These are phyloP conservation scores for Metarhizium guizhouense DNA, from an alignment of 2,329 filamentous ascomycete species.

Conservation along the genomic window DNA sequence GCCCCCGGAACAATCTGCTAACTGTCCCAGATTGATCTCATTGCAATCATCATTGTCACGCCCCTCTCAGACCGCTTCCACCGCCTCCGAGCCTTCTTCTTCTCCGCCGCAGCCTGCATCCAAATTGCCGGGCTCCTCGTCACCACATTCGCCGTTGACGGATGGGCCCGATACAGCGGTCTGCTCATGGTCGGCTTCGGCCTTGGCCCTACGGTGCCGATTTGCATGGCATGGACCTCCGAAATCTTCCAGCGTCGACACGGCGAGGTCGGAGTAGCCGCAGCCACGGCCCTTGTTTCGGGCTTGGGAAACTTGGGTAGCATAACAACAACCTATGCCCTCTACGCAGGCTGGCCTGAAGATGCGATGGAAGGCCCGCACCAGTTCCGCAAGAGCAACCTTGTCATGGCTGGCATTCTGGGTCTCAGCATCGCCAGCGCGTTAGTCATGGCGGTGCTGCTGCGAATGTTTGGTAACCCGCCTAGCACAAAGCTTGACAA, in stretches of 20 bases:
- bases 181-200: slow-evolving; percentile 88
- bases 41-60: slow-evolving; percentile 77
- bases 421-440: slow-evolving; percentile 68
- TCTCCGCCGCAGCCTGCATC: slow-evolving; percentile 63
- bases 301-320: slow-evolving; percentile 81
- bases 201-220: slow-evolving; percentile 81
- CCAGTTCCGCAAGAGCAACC: slow-evolving; percentile 74
- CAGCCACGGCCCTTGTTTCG: slow-evolving; percentile 76
- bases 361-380: slow-evolving; percentile 60
- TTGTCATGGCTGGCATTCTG: slow-evolving; percentile 82
- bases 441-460: slow-evolving; percentile 55
- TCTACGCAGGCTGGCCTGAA: slow-evolving; percentile 79
- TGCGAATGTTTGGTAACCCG: slow-evolving; percentile 49
- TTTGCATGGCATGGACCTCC: slow-evolving; percentile 89
- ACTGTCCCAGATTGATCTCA: slow-evolving; percentile 62
- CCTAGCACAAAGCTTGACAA: slow-evolving; percentile 37
- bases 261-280: slow-evolving; percentile 83
- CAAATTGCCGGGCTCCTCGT: slow-evolving; percentile 76
- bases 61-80: slow-evolving; percentile 85
- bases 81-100: slow-evolving; percentile 69
- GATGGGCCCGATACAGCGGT: slow-evolving; percentile 81
- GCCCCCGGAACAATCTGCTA: background rate
- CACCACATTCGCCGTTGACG: slow-evolving; percentile 64
- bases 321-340: slow-evolving; percentile 78
- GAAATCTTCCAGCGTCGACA: slow-evolving; percentile 86